Conservation (phyloP, 331 rosid species). For the Quercus lobata region DNA sequence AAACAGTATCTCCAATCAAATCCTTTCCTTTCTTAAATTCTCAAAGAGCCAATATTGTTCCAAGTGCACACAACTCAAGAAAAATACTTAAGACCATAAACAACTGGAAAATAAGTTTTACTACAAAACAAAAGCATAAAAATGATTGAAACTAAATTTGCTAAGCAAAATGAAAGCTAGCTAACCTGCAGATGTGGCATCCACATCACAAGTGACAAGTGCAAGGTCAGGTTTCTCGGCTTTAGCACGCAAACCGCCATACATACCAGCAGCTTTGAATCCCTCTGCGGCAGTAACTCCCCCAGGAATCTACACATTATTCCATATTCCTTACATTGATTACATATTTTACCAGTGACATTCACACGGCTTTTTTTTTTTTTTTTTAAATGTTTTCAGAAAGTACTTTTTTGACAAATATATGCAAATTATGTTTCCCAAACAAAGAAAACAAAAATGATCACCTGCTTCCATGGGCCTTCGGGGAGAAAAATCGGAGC, state of each 20-base stretch:
- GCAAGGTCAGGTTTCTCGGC: conserved; percentile 90
- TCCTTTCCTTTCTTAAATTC: background rate
- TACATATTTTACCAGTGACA: background rate
- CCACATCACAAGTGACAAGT: conserved; percentile 88
- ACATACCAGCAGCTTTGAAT: conserved; percentile 81
- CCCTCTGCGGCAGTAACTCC: conserved; percentile 95
- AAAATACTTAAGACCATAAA: background rate
- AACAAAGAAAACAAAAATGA: background rate
- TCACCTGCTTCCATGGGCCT: conserved; percentile 94
- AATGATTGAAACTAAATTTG: background rate
- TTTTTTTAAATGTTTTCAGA: background rate
- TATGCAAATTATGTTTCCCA: background rate
- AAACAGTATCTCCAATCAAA: background rate
- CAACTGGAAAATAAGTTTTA: conserved; percentile 1
- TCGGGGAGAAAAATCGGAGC: conserved; percentile 85
- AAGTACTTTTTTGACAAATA: background rate
- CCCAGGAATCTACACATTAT: conserved; percentile 73
- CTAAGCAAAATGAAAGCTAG: conserved; percentile 1
- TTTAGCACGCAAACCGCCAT: conserved; percentile 78
- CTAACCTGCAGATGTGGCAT: conserved; percentile 87
- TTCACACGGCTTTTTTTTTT: no score
- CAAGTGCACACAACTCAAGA: background rate
- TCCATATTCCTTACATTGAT: no score
- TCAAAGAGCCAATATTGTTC: background rate
- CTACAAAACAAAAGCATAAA: background rate